Percentiles rank a stretch among this genome's conserved stretches.
These are phyloP conservation scores for Pisolithus orientalis DNA, from an alignment of 768 basidiomycete species.

Conservation along the genomic window DNA sequence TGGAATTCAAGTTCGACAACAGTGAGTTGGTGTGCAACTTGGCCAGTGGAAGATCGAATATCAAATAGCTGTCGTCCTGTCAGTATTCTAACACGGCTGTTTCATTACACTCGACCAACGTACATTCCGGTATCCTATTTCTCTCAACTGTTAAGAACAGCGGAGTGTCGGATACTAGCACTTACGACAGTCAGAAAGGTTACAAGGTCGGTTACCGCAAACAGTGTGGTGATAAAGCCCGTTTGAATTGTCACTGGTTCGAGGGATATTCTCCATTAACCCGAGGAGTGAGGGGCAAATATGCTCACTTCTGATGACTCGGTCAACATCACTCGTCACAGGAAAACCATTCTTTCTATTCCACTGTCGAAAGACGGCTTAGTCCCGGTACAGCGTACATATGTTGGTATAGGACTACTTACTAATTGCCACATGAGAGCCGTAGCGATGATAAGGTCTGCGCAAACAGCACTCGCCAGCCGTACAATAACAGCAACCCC, in stretches of 20 bases:
- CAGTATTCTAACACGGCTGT: not conserved
- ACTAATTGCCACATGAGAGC: conserved; percentile 39
- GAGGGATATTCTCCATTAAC: not conserved
- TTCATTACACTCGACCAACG: not conserved
- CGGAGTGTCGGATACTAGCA: not conserved
- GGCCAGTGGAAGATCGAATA: conserved; percentile 33
- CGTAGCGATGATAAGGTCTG: conserved; percentile 34
- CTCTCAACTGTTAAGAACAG: not conserved
- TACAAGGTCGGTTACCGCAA: conserved; percentile 22
- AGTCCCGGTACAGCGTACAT: not conserved
- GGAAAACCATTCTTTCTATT: conserved; percentile 35
- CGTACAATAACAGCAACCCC: conserved; percentile 32
- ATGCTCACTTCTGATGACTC: conserved; percentile 32
- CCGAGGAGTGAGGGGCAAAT: not conserved
- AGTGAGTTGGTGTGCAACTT: conserved; percentile 38
- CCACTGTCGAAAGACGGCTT: conserved; percentile 18
- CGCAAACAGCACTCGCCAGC: conserved; percentile 34
- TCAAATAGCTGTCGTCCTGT: conserved; percentile 25
- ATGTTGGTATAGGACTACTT: not conserved
- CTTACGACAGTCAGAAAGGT: conserved; percentile 9
- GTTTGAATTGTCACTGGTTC: conserved; percentile 29
- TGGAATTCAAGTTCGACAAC: conserved; percentile 33
- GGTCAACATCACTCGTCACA: conserved; percentile 34
- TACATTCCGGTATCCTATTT: conserved; percentile 4
- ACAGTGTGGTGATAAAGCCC: conserved; percentile 27